Conservation (phyloP, 495 filamentous ascomycete genomes). For the Penicillium lividum region DNA sequence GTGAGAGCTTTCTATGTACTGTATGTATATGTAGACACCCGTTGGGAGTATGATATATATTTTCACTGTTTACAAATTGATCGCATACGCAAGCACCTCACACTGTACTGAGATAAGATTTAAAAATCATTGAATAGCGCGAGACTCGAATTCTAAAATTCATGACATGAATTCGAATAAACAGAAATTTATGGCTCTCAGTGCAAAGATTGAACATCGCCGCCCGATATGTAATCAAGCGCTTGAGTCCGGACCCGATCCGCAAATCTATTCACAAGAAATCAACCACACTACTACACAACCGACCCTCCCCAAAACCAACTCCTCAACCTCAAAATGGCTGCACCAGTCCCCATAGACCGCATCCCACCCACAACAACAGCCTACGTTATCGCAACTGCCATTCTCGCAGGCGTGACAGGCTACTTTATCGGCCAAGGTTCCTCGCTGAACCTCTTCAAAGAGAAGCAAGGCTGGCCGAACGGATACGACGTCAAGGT, state of each 20-base stretch:
- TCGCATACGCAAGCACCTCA: too few species aligned
- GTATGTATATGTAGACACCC: too few species aligned
- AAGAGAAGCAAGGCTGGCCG: constrained; percentile 48
- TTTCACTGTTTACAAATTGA: too few species aligned
- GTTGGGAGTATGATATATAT: too few species aligned
- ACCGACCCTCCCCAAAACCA: background rate
- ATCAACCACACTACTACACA: background rate
- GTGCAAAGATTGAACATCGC: background rate
- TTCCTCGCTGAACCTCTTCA: constrained; percentile 49
- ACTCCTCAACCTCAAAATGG: constrained; percentile 31
- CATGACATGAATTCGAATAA: too few species aligned
- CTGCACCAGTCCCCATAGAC: constrained; percentile 37
- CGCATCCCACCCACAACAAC: constrained; percentile 47
- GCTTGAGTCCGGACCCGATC: background rate
- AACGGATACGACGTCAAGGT: constrained; percentile 55
- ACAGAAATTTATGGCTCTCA: background rate
- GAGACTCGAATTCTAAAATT: too few species aligned
- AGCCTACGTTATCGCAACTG: constrained; percentile 60
- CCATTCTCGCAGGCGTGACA: constrained; percentile 61
- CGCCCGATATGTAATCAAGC: constrained; percentile 3
- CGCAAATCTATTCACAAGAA: background rate
- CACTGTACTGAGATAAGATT: too few species aligned
- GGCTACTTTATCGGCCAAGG: constrained; percentile 67
- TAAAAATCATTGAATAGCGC: too few species aligned
- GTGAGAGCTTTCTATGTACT: too few species aligned